Evolutionary conservation across 164 flowering plant species (phyloP).

Genomic region (Stephania yunnanensis): DNA sequence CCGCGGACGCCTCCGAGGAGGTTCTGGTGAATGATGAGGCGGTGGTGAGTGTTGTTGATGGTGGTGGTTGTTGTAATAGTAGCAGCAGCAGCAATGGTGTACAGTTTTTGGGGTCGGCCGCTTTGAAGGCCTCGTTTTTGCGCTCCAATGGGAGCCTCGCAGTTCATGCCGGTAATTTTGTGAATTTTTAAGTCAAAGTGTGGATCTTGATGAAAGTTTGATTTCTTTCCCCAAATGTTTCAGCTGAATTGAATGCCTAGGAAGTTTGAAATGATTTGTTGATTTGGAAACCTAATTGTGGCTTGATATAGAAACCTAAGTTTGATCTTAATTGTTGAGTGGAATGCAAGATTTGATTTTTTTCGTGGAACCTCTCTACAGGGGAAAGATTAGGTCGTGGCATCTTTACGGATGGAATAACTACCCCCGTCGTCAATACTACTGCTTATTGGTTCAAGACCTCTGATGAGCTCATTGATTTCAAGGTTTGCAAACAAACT

Average conservation of each 20-base stretch:
- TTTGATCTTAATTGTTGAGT: background rate
- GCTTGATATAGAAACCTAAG: background rate
- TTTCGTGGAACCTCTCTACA: slow-evolving; percentile 18
- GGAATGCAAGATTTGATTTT: background rate
- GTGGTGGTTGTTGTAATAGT: slow-evolving; percentile 14
- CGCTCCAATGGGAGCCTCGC: slow-evolving; percentile 73
- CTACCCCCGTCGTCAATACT: slow-evolving; percentile 91
- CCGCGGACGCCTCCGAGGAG: slow-evolving; percentile 23
- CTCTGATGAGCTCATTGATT: slow-evolving; percentile 79
- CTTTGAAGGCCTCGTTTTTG: slow-evolving; percentile 46
- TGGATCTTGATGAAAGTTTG: background rate
- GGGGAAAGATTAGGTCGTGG: slow-evolving; percentile 96
- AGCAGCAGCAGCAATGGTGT: slow-evolving; percentile 16
- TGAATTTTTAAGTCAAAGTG: background rate
- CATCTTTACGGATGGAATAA: slow-evolving; percentile 80
- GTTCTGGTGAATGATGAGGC: slow-evolving; percentile 18
- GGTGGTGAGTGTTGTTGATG: slow-evolving; percentile 24
- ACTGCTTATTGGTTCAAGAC: slow-evolving; percentile 91
- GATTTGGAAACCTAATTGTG: background rate
- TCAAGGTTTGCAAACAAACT: slow-evolving; percentile 50
- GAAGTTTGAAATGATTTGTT: background rate
- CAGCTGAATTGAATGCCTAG: background rate
- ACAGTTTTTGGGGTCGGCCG: slow-evolving; percentile 28
- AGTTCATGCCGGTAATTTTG: slow-evolving; percentile 76
- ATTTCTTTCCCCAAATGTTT: background rate